Base-by-base conservation (phyloP, 2,329 filamentous ascomycete species). In the Nannizziopsis arthrosporioides region DNA sequence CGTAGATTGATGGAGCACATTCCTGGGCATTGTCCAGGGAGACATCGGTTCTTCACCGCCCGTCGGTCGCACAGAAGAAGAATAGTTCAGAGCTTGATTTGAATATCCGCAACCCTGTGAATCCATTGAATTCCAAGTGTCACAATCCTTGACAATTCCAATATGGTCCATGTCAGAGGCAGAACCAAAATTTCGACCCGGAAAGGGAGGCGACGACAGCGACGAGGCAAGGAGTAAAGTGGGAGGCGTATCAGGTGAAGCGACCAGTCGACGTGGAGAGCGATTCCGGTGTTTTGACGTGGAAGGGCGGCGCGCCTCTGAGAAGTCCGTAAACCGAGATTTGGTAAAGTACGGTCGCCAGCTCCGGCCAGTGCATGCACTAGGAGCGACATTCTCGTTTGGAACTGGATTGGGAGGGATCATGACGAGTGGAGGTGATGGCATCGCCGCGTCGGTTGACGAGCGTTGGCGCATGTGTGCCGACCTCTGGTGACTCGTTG, bases 401-500 rank as follows among this genome's bases (percentile, higher is more conserved):
- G 45, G 44, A 31, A 51, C 44, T 22, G 65, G 50, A 40, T 56
- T 27, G 6, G 41, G 36, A 14, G 32, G 17, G 6, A 27, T 30
- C n/a, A 45, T 43, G 9, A 45, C 42, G 32, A 27, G 7, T 27
- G 46, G 15, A 17, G 17, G 42, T 15, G 40, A 31, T 31, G 27
- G 39, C n/a, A 51, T 42, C 9, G 44, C 42, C n/a, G 47, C 51
- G 12, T 55, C 59, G 22, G 61, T 58, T n/a, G 60, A 64, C 35
- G 64, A 61, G 36, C 65, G 68, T 47, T 69, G 64, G 50, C 72
- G 70, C 51, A 77, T 65, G 7, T 73, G 74, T 40, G 73, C 73
- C 19, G 74, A 76, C 45, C 78, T 69, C 59, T 81, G 77, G 60
- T 81, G 75, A 61, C 78, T 81, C 10, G 78, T 82, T 12, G 76